phyloP scores from a whole-genome alignment of 1,284 basidiomycete genomes.

The Irpex sp. region DNA sequence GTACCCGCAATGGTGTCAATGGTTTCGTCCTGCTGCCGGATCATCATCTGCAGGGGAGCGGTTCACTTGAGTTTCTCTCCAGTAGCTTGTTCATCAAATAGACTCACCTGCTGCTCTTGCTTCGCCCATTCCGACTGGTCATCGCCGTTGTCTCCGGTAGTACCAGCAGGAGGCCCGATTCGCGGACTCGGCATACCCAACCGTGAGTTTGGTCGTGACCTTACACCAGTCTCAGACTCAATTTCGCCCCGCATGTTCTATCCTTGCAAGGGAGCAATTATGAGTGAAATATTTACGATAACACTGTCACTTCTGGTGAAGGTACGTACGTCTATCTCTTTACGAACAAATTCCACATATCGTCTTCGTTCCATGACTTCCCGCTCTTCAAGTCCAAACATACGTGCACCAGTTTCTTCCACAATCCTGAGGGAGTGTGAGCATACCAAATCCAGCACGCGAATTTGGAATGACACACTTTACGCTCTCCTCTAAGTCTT shows the following conservation, averaged over 20 bases:
- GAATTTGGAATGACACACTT: constrained; percentile 40
- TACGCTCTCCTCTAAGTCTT: constrained; percentile 87
- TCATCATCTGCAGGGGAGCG: constrained; percentile 58
- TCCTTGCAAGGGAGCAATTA: constrained; percentile 34
- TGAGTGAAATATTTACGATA: constrained; percentile 16
- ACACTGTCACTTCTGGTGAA: constrained; percentile 5
- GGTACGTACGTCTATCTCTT: constrained; percentile 71
- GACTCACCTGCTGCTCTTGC: constrained; percentile 74
- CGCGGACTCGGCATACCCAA: constrained; percentile 13
- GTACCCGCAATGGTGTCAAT: constrained; percentile 85
- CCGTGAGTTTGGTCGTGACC: constrained; percentile 22
- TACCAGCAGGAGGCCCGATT: background rate
- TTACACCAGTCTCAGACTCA: constrained; percentile 19
- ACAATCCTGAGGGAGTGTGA: constrained; percentile 51
- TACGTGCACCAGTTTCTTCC: constrained; percentile 76
- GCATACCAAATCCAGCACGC: background rate
- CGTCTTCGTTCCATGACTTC: constrained; percentile 72
- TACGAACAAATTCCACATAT: constrained; percentile 72
- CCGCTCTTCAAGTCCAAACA: constrained; percentile 74
- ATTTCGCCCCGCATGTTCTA: constrained; percentile 71
- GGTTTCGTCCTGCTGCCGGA: constrained; percentile 82
- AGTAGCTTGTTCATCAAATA: background rate
- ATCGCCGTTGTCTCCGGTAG: constrained; percentile 40
- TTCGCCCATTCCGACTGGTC: constrained; percentile 75
- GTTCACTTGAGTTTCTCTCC: background rate